A percentile compares a stretch with the other conserved stretches of the same genome.
Conservation (phyloP, 306 rosid genomes). For the Rosa rugosa region DNA sequence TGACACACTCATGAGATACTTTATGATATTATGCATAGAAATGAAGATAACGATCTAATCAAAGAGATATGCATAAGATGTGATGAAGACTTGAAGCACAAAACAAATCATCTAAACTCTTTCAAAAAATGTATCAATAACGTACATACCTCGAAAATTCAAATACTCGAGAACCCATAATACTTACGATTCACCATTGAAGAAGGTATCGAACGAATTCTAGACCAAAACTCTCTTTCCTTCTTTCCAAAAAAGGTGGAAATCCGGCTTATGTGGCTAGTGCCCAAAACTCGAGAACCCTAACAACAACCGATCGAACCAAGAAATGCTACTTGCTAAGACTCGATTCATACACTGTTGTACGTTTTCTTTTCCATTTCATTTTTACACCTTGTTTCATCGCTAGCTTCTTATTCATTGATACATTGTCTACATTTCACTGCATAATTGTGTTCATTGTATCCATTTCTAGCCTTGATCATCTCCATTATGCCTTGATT, state of each 20-base stretch:
- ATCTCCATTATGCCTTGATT: not conserved
- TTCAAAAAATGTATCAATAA: not conserved
- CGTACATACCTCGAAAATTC: not conserved
- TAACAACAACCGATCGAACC: not conserved
- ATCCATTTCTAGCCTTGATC: not conserved
- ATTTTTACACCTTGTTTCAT: not conserved
- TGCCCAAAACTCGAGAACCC: not conserved
- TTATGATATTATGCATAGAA: not conserved
- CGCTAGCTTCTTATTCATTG: not conserved
- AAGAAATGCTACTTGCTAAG: not conserved
- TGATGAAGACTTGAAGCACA: not conserved
- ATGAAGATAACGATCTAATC: too few relatives aligned
- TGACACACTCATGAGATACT: not conserved
- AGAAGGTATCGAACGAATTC: not conserved
- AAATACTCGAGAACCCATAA: not conserved
- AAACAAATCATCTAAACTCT: not conserved
- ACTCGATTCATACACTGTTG: not conserved
- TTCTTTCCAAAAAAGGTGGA: not conserved
- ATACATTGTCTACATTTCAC: not conserved
- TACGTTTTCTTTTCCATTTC: not conserved
- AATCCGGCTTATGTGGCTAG: not conserved
- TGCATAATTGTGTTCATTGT: not conserved
- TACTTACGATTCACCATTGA: not conserved
- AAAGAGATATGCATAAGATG: too few relatives aligned
- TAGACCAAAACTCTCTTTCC: not conserved